Conservation (phyloP, 176 grass and related monocot species). For the Echinochloa phyllopogon region DNA sequence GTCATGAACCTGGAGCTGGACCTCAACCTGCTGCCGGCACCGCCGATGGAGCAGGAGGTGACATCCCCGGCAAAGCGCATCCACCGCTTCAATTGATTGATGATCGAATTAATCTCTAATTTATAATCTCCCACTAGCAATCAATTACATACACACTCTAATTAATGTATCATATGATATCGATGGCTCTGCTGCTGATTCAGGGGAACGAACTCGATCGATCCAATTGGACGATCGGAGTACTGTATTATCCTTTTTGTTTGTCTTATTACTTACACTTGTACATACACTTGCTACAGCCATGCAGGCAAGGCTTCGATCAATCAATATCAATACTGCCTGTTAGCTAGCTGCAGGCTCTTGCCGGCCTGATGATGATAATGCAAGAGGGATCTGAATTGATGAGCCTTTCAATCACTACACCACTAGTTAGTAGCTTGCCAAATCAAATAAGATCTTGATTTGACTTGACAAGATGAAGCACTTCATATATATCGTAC, state of each 20-base stretch:
- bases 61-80: not conserved
- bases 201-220: not conserved
- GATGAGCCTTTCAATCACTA: too few species aligned
- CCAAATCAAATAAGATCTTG: too few species aligned
- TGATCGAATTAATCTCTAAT: too few species aligned
- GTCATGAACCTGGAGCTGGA: slow-evolving; percentile 28
- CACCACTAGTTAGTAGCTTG: too few species aligned
- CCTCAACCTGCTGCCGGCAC: slow-evolving; percentile 59
- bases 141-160: too few species aligned
- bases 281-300: not conserved
- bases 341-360: not conserved
- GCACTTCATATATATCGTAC: too few species aligned
- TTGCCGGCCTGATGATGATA: too few species aligned
- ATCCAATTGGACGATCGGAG: not conserved
- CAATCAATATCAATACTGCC: not conserved
- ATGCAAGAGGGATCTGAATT: too few species aligned
- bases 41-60: slow-evolving; percentile 21
- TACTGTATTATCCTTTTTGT: not conserved
- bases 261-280: not conserved
- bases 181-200: not conserved
- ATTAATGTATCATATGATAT: not conserved
- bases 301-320: too few species aligned
- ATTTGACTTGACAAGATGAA: too few species aligned
- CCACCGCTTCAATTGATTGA: not conserved
- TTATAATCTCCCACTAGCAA: too few species aligned